These are phyloP conservation scores for Wickerhamiella azyma DNA, from an alignment of 805 yeast genomes.

Conservation along the genomic window DNA sequence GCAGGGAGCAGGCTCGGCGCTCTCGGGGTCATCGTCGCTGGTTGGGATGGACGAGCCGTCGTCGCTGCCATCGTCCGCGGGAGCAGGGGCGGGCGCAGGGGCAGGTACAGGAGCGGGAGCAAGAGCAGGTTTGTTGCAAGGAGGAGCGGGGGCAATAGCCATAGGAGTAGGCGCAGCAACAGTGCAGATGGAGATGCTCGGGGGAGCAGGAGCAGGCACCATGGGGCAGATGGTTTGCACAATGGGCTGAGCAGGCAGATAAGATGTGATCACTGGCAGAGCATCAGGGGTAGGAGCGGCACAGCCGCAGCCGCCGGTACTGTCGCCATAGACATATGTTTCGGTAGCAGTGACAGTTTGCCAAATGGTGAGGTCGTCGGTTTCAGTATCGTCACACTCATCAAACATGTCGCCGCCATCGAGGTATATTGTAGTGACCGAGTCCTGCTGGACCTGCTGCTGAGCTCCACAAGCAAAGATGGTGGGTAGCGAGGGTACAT, in stretches of 20 bases:
- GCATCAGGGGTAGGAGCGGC: background rate
- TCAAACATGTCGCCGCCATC: background rate
- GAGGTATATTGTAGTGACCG: background rate
- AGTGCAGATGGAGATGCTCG: background rate
- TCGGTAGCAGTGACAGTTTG: constrained; percentile 5
- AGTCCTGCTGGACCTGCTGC: background rate
- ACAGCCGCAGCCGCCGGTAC: background rate
- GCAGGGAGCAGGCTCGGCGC: background rate
- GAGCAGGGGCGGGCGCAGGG: background rate
- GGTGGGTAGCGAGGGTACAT: background rate
- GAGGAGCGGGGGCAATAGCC: background rate
- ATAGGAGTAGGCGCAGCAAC: background rate
- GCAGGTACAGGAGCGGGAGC: background rate
- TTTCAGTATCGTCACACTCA: background rate
- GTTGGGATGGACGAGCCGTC: background rate
- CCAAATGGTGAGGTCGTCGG: constrained; percentile 4
- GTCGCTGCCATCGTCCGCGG: background rate
- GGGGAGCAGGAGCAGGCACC: constrained; percentile 1
- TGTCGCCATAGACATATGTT: background rate
- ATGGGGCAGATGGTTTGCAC: background rate
- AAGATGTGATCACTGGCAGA: background rate
- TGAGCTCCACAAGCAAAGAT: background rate
- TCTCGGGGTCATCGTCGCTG: background rate
- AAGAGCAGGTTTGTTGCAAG: background rate
- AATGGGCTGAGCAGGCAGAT: background rate